Percentiles rank a stretch among this genome's conserved stretches.
Evolutionary conservation across 176 grass and related monocot genomes (phyloP).

Genomic region (Bolboschoenus planiculmis): DNA sequence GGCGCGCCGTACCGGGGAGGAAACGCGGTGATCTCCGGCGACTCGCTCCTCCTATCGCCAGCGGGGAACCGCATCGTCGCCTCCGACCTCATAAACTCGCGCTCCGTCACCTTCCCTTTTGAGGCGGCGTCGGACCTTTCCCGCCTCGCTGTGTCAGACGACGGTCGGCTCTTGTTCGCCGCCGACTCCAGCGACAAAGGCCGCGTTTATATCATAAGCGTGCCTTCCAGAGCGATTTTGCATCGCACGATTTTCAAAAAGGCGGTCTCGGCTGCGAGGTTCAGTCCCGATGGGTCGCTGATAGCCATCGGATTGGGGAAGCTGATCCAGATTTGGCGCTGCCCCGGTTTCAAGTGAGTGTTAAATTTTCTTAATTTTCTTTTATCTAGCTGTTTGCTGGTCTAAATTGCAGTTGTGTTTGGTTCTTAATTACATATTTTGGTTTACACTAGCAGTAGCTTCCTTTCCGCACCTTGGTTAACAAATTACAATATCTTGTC

Average conservation of each 20-base stretch:
- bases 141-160: slow-evolving; percentile 58
- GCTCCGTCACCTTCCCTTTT: slow-evolving; percentile 73
- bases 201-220: slow-evolving; percentile 62
- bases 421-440: too few species aligned
- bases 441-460: background rate
- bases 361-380: too few species aligned
- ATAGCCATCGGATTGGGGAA: slow-evolving; percentile 77
- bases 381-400: background rate
- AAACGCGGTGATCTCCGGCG: slow-evolving; percentile 58
- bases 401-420: background rate
- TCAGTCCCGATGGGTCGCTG: slow-evolving; percentile 64
- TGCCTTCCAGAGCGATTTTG: slow-evolving; percentile 58
- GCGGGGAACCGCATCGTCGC: slow-evolving; percentile 69
- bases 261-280: slow-evolving; percentile 42
- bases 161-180: slow-evolving; percentile 61
- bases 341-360: slow-evolving; percentile 41
- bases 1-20: slow-evolving; percentile 93
- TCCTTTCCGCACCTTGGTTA: background rate
- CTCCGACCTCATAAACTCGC: slow-evolving; percentile 60
- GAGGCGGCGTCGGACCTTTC: slow-evolving; percentile 67
- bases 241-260: slow-evolving; percentile 76
- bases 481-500: background rate
- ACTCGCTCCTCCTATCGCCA: slow-evolving; percentile 68
- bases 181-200: slow-evolving; percentile 37
- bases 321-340: slow-evolving; percentile 91